Evolutionary conservation across 2,329 filamentous ascomycete species (phyloP).

Genomic region (Clonostachys chloroleuca): DNA sequence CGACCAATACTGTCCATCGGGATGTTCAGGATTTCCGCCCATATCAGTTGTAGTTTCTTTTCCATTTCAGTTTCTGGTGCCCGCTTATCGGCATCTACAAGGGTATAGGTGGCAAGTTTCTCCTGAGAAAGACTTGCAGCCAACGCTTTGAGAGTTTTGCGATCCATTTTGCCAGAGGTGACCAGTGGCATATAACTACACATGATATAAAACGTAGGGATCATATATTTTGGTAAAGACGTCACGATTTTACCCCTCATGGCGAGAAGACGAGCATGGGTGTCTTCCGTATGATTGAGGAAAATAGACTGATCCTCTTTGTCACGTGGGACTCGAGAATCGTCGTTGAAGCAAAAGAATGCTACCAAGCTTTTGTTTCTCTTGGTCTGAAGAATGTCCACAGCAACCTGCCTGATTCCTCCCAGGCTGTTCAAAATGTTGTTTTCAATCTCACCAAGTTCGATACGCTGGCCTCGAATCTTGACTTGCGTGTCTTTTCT

Average conservation of each 20-base stretch:
- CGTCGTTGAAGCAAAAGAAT: not conserved
- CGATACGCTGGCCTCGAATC: constrained; percentile 45
- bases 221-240: constrained; percentile 7
- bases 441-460: constrained; percentile 20
- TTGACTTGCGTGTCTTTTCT: constrained; percentile 57
- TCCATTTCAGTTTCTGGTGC: constrained; percentile 4
- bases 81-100: not conserved
- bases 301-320: constrained; percentile 2
- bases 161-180: constrained; percentile 7
- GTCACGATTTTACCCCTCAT: not conserved
- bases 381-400: constrained; percentile 1
- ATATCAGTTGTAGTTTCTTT: constrained; percentile 9
- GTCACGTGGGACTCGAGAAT: not conserved
- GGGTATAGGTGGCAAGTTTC: constrained; percentile 2
- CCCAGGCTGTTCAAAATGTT: not conserved
- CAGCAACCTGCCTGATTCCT: not conserved
- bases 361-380: not conserved
- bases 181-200: constrained; percentile 7
- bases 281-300: not conserved
- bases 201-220: constrained; percentile 9
- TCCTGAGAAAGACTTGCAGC: constrained; percentile 1
- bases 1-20: constrained; percentile 8
- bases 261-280: not conserved
- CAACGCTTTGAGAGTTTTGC: constrained; percentile 1
- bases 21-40: constrained; percentile 16